phyloP scores from a whole-genome alignment of 164 flowering plant genomes.

The Aristolochia fimbriata region DNA sequence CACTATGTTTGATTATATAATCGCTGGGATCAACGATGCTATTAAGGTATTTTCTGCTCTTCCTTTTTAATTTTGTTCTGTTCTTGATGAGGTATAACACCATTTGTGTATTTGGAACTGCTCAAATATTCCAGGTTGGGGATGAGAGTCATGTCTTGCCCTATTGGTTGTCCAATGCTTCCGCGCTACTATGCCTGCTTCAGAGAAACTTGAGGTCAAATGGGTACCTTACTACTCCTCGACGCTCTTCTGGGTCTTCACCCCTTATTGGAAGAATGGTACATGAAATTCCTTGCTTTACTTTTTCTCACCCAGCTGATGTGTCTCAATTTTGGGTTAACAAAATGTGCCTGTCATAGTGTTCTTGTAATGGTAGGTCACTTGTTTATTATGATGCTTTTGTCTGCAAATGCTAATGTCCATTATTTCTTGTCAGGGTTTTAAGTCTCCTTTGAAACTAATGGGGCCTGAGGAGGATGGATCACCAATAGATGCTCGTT shows the following conservation, averaged over 20 bases:
- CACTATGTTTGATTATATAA: constrained; percentile 69
- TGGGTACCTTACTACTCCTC: constrained; percentile 60
- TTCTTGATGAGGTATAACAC: not conserved
- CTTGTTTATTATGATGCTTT: too few species aligned
- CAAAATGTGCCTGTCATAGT: too few species aligned
- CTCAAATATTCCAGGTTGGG: constrained; percentile 44
- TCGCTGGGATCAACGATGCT: constrained; percentile 69
- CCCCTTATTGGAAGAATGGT: constrained; percentile 50
- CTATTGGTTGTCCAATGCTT: constrained; percentile 94
- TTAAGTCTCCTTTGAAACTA: constrained; percentile 57
- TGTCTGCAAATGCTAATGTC: not conserved
- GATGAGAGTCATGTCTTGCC: constrained; percentile 63
- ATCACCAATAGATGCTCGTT: constrained; percentile 67
- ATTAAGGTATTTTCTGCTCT: constrained; percentile 83
- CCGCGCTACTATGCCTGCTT: constrained; percentile 84
- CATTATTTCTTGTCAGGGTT: constrained; percentile 30
- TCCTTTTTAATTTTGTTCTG: too few species aligned
- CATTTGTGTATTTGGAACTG: not conserved
- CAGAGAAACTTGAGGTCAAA: constrained; percentile 68
- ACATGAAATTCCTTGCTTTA: constrained; percentile 24
- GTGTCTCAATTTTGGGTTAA: not conserved
- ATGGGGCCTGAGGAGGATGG: constrained; percentile 55
- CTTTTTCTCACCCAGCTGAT: not conserved
- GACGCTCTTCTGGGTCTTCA: constrained; percentile 49
- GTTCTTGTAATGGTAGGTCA: too few species aligned